phyloP scores from a whole-genome alignment of 2,329 filamentous ascomycete species.

The Alternaria dauci region DNA sequence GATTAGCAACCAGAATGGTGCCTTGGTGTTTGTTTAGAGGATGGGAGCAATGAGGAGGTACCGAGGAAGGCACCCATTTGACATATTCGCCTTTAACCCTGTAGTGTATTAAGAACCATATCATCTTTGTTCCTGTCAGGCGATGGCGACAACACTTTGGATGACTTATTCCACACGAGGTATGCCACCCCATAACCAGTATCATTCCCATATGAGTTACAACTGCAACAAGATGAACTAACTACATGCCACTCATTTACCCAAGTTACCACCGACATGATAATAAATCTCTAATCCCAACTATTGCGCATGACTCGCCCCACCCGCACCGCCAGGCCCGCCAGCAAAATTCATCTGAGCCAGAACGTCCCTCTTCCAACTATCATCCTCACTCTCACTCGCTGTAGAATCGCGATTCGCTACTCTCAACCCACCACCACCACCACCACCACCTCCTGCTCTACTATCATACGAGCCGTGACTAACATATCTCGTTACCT shows the following conservation, averaged over 20 bases:
- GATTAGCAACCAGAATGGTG: constrained; percentile 35
- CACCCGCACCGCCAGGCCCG: not conserved
- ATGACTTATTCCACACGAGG: not conserved
- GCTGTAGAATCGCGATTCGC: constrained; percentile 51
- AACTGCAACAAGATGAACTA: not conserved
- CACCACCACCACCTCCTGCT: constrained; percentile 36
- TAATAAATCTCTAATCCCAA: not conserved
- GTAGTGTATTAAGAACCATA: not conserved
- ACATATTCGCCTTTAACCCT: not conserved
- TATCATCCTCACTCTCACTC: constrained; percentile 24
- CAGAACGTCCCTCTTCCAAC: constrained; percentile 25
- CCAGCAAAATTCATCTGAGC: constrained; percentile 26
- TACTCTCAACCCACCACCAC: constrained; percentile 53
- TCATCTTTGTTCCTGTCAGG: not conserved
- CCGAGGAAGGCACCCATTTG: not conserved
- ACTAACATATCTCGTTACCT: constrained; percentile 9
- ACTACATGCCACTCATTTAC: not conserved
- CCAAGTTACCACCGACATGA: not conserved
- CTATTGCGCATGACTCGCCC: constrained; percentile 6
- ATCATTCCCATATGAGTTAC: not conserved
- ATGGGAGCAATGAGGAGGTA: not conserved
- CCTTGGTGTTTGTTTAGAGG: constrained; percentile 31
- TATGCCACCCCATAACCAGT: not conserved
- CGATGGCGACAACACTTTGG: not conserved
- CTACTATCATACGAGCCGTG: constrained; percentile 14